Percentiles rank a stretch among this genome's conserved stretches.
These are phyloP conservation scores for Pelargonium exstipulatum DNA, from an alignment of 441 rosid species.

Conservation along the genomic window DNA sequence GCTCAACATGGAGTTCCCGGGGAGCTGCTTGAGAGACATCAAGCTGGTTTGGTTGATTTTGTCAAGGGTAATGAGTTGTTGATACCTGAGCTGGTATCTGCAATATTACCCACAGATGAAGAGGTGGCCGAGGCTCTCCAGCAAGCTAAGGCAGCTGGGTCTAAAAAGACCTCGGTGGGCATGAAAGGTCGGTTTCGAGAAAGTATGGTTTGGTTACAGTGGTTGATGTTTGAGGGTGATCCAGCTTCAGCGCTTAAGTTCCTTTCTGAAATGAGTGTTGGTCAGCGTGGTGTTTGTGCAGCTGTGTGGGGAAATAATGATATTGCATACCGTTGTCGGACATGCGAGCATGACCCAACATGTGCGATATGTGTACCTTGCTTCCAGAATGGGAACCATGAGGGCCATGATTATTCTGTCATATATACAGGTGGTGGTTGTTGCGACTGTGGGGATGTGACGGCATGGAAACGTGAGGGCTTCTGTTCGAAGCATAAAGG, in stretches of 20 bases:
- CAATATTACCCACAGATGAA: constrained; percentile 62
- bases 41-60: constrained; percentile 51
- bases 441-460: constrained; percentile 96
- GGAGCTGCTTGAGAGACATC: constrained; percentile 37
- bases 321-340: constrained; percentile 81
- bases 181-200: constrained; percentile 49
- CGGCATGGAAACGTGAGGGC: constrained; percentile 94
- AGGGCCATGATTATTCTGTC: constrained; percentile 71
- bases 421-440: constrained; percentile 89
- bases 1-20: constrained; percentile 52
- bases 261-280: constrained; percentile 42
- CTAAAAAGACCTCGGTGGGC: constrained; percentile 27
- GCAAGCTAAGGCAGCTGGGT: constrained; percentile 30
- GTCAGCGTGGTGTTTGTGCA: constrained; percentile 87
- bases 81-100: constrained; percentile 48
- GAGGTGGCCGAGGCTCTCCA: constrained; percentile 45
- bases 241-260: constrained; percentile 49
- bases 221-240: constrained; percentile 80
- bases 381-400: constrained; percentile 78
- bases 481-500: constrained; percentile 94
- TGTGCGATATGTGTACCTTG: constrained; percentile 97
- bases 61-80: constrained; percentile 33
- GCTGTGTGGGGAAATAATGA: constrained; percentile 94
- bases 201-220: constrained; percentile 69
- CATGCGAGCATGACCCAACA: constrained; percentile 83